Evolutionary conservation across 768 basidiomycete genomes (phyloP).

Genomic region (Xerocomellus amylosporus): DNA sequence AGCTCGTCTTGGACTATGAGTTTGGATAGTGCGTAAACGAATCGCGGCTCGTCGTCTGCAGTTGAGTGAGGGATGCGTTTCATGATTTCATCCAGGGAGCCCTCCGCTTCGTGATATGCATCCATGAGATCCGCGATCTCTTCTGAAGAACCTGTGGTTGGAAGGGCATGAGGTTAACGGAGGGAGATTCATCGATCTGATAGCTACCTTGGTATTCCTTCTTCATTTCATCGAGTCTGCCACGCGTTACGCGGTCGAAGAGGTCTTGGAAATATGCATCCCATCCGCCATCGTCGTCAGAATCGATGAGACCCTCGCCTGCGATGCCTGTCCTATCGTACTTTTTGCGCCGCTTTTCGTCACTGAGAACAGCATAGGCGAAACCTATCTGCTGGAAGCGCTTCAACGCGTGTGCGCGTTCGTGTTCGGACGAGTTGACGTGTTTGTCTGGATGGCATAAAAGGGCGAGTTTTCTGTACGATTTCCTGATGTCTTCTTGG

Average conservation of each 20-base stretch:
- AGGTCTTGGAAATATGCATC: conserved; percentile 91
- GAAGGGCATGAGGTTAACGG: background rate
- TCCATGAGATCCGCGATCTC: conserved; percentile 75
- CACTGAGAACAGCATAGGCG: conserved; percentile 85
- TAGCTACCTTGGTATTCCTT: conserved; percentile 80
- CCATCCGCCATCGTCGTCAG: conserved; percentile 82
- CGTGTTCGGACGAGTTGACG: conserved; percentile 51
- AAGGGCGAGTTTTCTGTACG: conserved; percentile 84
- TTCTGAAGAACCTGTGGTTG: conserved; percentile 69
- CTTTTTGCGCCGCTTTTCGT: conserved; percentile 66
- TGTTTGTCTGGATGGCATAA: conserved; percentile 91
- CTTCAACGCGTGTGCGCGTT: conserved; percentile 63
- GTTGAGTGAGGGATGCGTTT: conserved; percentile 83
- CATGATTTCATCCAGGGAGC: conserved; percentile 81
- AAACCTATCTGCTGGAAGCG: conserved; percentile 94
- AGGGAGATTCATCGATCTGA: background rate
- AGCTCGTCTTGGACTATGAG: conserved; percentile 65
- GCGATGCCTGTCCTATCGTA: conserved; percentile 90
- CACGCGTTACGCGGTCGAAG: conserved; percentile 83
- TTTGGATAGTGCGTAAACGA: conserved; percentile 63
- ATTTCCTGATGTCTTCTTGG: conserved; percentile 69
- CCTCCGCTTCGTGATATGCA: conserved; percentile 69
- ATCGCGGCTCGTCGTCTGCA: conserved; percentile 80
- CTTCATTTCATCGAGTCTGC: conserved; percentile 90
- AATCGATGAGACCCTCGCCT: conserved; percentile 67